Evolutionary conservation across 2,329 filamentous ascomycete genomes (phyloP), one percentile per base, ranked within the genome.

Genomic region (Teratosphaeria viscida): DNA sequence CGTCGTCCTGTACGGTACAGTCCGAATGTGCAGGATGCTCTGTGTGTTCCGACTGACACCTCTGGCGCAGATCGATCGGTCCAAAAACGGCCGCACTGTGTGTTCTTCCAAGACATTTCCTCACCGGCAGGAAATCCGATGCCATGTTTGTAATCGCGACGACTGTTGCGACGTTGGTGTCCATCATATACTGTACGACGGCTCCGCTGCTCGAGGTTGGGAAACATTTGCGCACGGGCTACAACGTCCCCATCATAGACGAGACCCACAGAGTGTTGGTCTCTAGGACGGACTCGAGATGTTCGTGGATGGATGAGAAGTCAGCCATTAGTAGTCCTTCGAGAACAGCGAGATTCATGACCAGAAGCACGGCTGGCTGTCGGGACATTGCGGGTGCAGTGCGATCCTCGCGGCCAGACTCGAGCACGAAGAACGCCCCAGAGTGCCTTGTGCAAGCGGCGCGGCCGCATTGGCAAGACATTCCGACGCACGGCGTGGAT

Each of bases 241-340:
- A 57, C 39, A 57, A 57, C 19, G 56, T n/a, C 19, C 56, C 56
- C 19, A 52, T 57, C 11, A 57, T 57, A 26, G 56, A 57, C 4
- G 23, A 47, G 6, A 49, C 19, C 5, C 39, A 52, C 16, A 52
- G 26, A 5, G 52, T 52, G 39, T 47, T 16, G 7, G 26, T 35
- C 23, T 52, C 56, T n/a, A 52, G 39, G 16, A 43, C 56, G 19
- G 43, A 23, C 23, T 49, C 19, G 3, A 49, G 43, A 23, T 49
- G 8, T n/a, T 49, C 43, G 5, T 23, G 8, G 43, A 23, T 49
- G 3, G 19, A 49, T 19, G 29, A 43, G 12, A n/a, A 43, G 11
- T 14, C 14, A 43, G 37, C 37, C 2, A 43, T 43, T 5, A 43
- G 37, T 14, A 43, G 37, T 5, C 10, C 16, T 16, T 43, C 37